Conservation (phyloP, 352 stramenopile genomes). For the Phytopythium delawarense region DNA sequence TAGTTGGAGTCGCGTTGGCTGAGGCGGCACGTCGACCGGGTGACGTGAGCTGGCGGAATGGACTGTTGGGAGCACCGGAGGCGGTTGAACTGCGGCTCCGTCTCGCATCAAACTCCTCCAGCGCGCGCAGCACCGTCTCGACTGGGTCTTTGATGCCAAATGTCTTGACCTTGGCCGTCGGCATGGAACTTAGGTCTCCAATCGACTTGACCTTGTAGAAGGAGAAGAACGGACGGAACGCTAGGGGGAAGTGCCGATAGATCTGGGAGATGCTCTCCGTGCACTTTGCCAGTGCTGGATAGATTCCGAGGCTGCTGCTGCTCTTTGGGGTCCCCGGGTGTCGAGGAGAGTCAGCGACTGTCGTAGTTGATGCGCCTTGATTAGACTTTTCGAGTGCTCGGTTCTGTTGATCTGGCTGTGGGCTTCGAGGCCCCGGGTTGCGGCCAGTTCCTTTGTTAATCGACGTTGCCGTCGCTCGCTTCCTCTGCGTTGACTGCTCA, state of each 20-base stretch:
- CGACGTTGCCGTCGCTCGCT: not conserved
- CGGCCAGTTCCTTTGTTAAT: not conserved
- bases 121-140: constrained; percentile 39
- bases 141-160: constrained; percentile 62
- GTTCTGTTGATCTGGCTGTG: not conserved
- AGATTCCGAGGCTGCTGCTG: constrained; percentile 23
- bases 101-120: constrained; percentile 47
- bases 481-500: not conserved
- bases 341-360: not conserved
- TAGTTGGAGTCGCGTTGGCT: not conserved
- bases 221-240: constrained; percentile 48
- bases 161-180: constrained; percentile 41
- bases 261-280: constrained; percentile 45
- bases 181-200: constrained; percentile 53
- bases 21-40: constrained; percentile 7
- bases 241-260: constrained; percentile 47
- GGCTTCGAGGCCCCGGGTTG: not conserved
- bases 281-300: constrained; percentile 38
- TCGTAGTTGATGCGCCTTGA: not conserved
- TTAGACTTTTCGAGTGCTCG: not conserved
- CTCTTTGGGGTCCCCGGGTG: not conserved
- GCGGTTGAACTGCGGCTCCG: constrained; percentile 16
- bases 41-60: constrained; percentile 29
- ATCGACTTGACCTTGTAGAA: constrained; percentile 73
- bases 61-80: constrained; percentile 30